Evolutionary conservation across 148 eudicot genomes (phyloP).

Genomic region (Pouteria glomerata): DNA sequence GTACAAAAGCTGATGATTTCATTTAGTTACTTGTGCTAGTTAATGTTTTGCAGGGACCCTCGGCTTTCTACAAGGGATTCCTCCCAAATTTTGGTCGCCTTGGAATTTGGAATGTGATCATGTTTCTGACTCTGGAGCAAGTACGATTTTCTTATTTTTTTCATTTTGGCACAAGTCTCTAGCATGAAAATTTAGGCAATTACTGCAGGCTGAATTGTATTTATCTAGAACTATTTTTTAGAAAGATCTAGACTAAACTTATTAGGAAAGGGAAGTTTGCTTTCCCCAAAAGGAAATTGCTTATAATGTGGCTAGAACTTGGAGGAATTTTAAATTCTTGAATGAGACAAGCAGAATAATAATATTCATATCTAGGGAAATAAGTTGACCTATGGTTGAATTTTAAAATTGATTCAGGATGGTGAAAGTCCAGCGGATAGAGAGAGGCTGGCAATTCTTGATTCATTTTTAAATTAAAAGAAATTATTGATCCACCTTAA

Average conservation of each 20-base stretch:
- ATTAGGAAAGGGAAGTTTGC: background rate
- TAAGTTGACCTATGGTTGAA: background rate
- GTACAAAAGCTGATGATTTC: too few relatives aligned
- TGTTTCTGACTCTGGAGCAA: conserved; percentile 84
- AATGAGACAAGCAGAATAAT: background rate
- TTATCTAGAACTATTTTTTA: background rate
- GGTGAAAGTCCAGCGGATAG: background rate
- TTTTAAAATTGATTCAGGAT: background rate
- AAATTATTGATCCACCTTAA: too few relatives aligned
- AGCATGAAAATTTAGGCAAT: background rate
- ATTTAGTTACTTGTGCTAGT: background rate
- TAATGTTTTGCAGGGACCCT: conserved; percentile 55
- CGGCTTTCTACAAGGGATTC: conserved; percentile 89
- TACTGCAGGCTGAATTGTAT: background rate
- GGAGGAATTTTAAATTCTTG: background rate
- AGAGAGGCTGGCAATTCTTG: background rate
- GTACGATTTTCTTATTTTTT: conserved; percentile 33
- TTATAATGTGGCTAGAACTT: background rate
- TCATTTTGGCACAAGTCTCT: background rate
- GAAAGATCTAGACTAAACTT: background rate
- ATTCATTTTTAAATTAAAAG: background rate
- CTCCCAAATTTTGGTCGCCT: conserved; percentile 75
- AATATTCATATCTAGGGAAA: background rate
- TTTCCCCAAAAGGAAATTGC: background rate
- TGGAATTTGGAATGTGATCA: conserved; percentile 80